Evolutionary conservation across 805 yeast genomes (phyloP).

Genomic region (Lachancea kluyveri): DNA sequence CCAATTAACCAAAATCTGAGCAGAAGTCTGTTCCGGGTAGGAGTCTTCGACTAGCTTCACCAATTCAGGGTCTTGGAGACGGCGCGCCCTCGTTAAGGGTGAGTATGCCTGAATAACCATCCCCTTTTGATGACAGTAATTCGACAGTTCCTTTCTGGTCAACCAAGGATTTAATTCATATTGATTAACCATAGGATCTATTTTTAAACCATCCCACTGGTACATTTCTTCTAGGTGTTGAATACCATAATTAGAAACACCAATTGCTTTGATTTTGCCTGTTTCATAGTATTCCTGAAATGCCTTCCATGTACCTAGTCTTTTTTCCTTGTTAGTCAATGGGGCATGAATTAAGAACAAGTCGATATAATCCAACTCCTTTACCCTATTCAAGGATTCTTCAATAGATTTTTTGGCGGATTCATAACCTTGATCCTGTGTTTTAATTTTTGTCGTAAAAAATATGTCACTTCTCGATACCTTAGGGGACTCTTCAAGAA

Average conservation of each 20-base stretch:
- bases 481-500: slow-evolving; percentile 33
- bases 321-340: slow-evolving; percentile 42
- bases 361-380: slow-evolving; percentile 21
- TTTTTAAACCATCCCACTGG: slow-evolving; percentile 44
- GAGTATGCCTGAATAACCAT: slow-evolving; percentile 67
- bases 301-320: slow-evolving; percentile 67
- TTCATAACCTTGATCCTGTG: slow-evolving; percentile 64
- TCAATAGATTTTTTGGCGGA: slow-evolving; percentile 55
- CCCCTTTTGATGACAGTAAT: slow-evolving; percentile 46
- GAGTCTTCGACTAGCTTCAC: slow-evolving; percentile 46
- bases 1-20: slow-evolving; percentile 69
- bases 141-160: slow-evolving; percentile 54
- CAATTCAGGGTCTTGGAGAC: slow-evolving; percentile 44
- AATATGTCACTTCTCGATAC: slow-evolving; percentile 52
- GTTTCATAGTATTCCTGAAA: slow-evolving; percentile 54
- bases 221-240: slow-evolving; percentile 44
- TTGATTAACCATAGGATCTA: slow-evolving; percentile 69
- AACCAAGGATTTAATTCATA: slow-evolving; percentile 84
- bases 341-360: slow-evolving; percentile 17
- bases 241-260: slow-evolving; percentile 67
- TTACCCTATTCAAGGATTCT: slow-evolving; percentile 55
- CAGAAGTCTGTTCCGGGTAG: slow-evolving; percentile 45
- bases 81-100: slow-evolving; percentile 45
- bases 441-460: slow-evolving; percentile 77
- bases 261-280: slow-evolving; percentile 64